Percentiles rank a stretch among this genome's conserved stretches.
Conservation (phyloP, 768 basidiomycete species). For the Mycena vitilis region DNA sequence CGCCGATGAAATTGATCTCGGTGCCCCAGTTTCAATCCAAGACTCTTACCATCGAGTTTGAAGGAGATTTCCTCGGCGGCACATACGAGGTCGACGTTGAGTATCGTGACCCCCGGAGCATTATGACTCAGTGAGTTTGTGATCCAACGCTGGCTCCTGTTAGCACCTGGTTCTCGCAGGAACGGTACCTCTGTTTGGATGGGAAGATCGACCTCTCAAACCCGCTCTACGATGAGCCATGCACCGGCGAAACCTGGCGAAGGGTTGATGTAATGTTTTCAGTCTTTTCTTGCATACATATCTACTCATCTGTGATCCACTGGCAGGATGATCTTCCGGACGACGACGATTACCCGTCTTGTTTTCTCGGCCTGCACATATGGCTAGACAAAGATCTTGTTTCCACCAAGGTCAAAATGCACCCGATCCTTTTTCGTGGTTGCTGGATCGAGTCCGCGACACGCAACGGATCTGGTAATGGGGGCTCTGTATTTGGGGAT, state of each 20-base stretch:
- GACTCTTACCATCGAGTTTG: no score
- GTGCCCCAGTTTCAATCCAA: no score
- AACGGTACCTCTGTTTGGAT: neutral
- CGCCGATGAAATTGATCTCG: no score
- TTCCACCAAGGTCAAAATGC: constrained; percentile 35
- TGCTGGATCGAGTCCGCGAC: constrained; percentile 33
- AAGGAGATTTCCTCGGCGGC: no score
- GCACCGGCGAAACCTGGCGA: constrained; percentile 34
- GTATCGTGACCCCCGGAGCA: neutral
- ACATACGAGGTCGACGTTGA: neutral
- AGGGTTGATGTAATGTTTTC: constrained; percentile 25
- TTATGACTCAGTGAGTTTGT: neutral
- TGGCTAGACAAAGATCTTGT: constrained; percentile 39
- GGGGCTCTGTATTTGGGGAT: constrained; percentile 31
- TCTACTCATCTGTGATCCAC: neutral
- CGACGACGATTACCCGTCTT: constrained; percentile 8
- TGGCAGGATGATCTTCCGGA: constrained; percentile 5
- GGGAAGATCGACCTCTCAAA: neutral
- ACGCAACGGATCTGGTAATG: constrained; percentile 39
- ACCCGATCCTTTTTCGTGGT: constrained; percentile 35
- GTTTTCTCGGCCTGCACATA: constrained; percentile 29
- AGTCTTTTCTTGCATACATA: neutral
- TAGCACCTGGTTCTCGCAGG: neutral
- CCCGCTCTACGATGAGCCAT: constrained; percentile 32
- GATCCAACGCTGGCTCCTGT: neutral